phyloP scores from a whole-genome alignment of 805 yeast genomes.

The Blastobotrys chiropterorum region DNA sequence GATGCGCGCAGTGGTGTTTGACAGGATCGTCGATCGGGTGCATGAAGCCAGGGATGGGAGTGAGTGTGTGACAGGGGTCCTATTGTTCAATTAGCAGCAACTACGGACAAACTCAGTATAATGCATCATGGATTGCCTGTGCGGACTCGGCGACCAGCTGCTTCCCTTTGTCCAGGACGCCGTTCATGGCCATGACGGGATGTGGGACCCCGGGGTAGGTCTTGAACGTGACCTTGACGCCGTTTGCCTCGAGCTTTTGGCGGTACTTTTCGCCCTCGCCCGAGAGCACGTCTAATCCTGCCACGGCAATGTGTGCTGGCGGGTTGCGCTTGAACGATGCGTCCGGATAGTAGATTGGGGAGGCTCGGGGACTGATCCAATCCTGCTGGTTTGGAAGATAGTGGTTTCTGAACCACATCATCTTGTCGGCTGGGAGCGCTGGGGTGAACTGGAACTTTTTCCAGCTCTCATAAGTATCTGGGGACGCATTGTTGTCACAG shows the following conservation, averaged over 20 bases:
- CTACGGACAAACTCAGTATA: not conserved
- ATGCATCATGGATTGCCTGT: not conserved
- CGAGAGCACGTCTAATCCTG: slow-evolving; percentile 36
- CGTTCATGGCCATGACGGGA: slow-evolving; percentile 44
- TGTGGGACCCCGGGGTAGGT: slow-evolving; percentile 42
- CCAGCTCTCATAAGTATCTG: slow-evolving; percentile 34
- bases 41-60: no score
- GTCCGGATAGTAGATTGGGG: slow-evolving; percentile 38
- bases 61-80: not conserved
- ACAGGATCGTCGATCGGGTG: not conserved
- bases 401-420: slow-evolving; percentile 40
- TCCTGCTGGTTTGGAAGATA: slow-evolving; percentile 35
- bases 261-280: slow-evolving; percentile 42
- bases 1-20: slow-evolving; percentile 19
- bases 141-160: not conserved
- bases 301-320: slow-evolving; percentile 39
- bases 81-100: not conserved
- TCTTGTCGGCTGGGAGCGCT: slow-evolving; percentile 40
- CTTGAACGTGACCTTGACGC: slow-evolving; percentile 19
- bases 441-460: slow-evolving; percentile 24
- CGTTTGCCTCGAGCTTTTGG: slow-evolving; percentile 34
- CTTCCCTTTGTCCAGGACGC: slow-evolving; percentile 23
- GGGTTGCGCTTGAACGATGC: slow-evolving; percentile 36
- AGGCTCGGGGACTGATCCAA: slow-evolving; percentile 32
- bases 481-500: slow-evolving; percentile 24